Evolutionary conservation across 108 stramenopile species (phyloP), one percentile per base, ranked within the genome.

Genomic region (Cyclotella distinguenda): DNA sequence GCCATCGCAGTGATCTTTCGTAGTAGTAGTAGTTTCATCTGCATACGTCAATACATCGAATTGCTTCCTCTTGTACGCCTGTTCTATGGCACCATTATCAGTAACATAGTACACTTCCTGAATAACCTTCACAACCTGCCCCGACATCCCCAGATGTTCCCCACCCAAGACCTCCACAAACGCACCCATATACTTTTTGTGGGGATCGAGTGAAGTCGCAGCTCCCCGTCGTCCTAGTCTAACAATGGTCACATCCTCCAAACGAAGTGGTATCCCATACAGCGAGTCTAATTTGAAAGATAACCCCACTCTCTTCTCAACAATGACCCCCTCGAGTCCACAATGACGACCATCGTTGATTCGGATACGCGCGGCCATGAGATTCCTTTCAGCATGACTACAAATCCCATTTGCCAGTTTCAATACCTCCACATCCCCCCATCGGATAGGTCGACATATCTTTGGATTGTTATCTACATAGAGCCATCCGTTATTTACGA

Each of bases 61-160:
- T 31, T 64, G 21, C 22, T 18, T 39, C 53, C 28, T 36, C 1
- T 33, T 27, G 32, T 50, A 72, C 27, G 63, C 63, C 38, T 56
- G 47, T 4, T 23, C n/a, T 23, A 64, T 28, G 12, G 30, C 35
- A 21, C 55, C 22, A 64, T 58, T 57, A 39, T 63, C 62, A 3
- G 63, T 64, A 40, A 64, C 49, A 43, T 72, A 72, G 46, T 36
- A 72, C 31, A 58, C 64, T 32, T 63, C 72, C 26, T 48, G 19
- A 48, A 72, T 21, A 30, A 60, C 35, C n/a, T 55, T 35, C 23
- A 27, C 27, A 9, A 72, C 63, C 6, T 15, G 57, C 16, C 62
- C 62, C 13, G 52, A 26, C 25, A 54, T 52, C 11, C 51, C 62
- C 18, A 10, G 46, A 32, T 5, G 26, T 18, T 51, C 40, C 0